phyloP scores from a whole-genome alignment of 83 land plant genomes.

The Diphasiastrum complanatum region DNA sequence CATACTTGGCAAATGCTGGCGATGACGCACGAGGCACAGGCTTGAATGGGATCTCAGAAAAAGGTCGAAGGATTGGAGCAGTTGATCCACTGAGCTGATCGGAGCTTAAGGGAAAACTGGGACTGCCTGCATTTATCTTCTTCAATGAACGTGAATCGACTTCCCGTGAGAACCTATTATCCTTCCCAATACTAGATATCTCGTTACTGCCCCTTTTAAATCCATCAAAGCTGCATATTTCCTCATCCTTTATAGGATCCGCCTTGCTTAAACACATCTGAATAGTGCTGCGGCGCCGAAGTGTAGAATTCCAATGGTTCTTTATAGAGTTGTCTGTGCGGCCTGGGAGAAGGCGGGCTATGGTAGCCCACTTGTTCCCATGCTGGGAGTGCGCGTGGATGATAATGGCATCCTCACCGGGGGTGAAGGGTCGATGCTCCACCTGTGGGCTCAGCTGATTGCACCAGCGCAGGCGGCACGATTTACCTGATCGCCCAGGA shows the following conservation, averaged over 20 bases:
- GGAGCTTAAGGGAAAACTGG: neutral
- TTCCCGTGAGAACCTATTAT: neutral
- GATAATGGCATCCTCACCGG: conserved; percentile 2
- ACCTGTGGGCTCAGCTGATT: conserved; percentile 2
- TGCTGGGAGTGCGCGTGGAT: neutral
- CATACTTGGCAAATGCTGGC: neutral
- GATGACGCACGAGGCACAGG: neutral
- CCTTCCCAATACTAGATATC: neutral
- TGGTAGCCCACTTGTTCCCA: neutral
- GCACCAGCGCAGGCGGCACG: conserved; percentile 3
- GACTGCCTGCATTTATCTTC: neutral
- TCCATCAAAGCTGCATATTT: neutral
- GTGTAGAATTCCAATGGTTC: conserved; percentile 1
- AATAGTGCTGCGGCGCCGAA: neutral
- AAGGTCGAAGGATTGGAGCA: too few relatives aligned
- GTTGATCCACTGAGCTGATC: neutral
- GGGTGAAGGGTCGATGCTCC: conserved; percentile 1
- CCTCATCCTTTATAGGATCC: neutral
- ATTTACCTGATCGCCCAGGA: neutral
- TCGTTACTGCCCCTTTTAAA: neutral
- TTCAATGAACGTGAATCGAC: neutral
- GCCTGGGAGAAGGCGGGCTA: neutral
- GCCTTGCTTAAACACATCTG: neutral
- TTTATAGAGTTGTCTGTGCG: neutral
- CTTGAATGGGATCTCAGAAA: too few relatives aligned